These are phyloP conservation scores for Zizania latifolia DNA, from an alignment of 176 grass and related monocot species.

Conservation along the genomic window DNA sequence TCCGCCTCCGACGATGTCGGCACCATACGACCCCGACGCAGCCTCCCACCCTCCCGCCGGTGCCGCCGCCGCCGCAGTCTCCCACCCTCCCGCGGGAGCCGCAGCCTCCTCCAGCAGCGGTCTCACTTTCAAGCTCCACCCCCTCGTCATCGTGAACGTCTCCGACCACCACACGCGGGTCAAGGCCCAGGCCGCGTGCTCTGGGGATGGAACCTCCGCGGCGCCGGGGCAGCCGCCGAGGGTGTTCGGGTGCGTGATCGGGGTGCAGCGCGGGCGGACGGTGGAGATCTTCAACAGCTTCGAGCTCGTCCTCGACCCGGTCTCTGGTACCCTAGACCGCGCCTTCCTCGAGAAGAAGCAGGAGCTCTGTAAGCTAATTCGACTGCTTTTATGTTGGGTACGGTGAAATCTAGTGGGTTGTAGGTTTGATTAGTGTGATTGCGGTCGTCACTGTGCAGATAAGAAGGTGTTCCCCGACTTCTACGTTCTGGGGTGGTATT, in stretches of 20 bases:
- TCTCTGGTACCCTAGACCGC: slow-evolving; percentile 74
- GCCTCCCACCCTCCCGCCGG: not conserved
- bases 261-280: slow-evolving; percentile 79
- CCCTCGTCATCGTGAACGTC: slow-evolving; percentile 92
- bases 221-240: slow-evolving; percentile 27
- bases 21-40: slow-evolving; percentile 14
- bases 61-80: slow-evolving; percentile 1
- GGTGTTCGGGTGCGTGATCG: slow-evolving; percentile 97
- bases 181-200: slow-evolving; percentile 67
- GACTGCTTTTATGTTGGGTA: not conserved
- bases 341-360: slow-evolving; percentile 98
- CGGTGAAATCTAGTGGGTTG: slow-evolving; percentile 15
- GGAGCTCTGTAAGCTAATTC: slow-evolving; percentile 67
- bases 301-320: slow-evolving; percentile 87
- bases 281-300: slow-evolving; percentile 99
- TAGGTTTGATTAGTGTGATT: slow-evolving; percentile 21
- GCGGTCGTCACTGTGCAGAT: slow-evolving; percentile 49
- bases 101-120: slow-evolving; percentile 72
- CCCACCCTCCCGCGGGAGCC: not conserved
- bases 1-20: slow-evolving; percentile 38
- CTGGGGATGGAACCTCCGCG: slow-evolving; percentile 18
- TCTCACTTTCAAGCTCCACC: slow-evolving; percentile 98
- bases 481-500: slow-evolving; percentile 95
- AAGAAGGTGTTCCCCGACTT: slow-evolving; percentile 98
- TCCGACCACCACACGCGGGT: slow-evolving; percentile 98